phyloP scores from a whole-genome alignment of 306 rosid species.

The Sindora glabra region DNA sequence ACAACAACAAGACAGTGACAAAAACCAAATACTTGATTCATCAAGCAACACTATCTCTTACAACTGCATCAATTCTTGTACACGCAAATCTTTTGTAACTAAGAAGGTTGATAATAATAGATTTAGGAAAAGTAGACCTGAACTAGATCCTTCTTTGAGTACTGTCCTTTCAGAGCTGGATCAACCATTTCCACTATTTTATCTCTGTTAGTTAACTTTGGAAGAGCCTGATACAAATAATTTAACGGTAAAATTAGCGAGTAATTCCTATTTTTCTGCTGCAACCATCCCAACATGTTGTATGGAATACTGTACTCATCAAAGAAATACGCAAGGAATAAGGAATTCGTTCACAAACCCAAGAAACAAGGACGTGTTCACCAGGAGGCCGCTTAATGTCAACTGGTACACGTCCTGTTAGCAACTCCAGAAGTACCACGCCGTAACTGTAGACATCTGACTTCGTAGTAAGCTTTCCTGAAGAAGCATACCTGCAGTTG shows the following conservation, averaged over 20 bases:
- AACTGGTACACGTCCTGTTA: conserved; percentile 88
- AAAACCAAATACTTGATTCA: neutral
- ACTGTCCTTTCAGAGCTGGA: conserved; percentile 67
- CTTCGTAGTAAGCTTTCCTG: conserved; percentile 85
- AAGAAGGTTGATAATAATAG: too few relatives aligned
- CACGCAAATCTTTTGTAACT: too few relatives aligned
- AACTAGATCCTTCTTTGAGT: conserved; percentile 80
- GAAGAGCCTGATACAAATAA: conserved; percentile 68
- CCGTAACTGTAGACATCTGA: conserved; percentile 94
- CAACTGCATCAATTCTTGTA: too few relatives aligned
- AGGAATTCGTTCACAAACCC: too few relatives aligned
- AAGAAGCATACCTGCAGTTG: conserved; percentile 68
- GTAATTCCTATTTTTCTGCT: too few relatives aligned
- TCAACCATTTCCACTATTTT: conserved; percentile 84
- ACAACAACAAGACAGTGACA: neutral
- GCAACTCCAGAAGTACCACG: conserved; percentile 82
- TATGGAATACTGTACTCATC: too few relatives aligned
- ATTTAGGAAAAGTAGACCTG: conserved; percentile 75
- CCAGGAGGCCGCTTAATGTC: conserved; percentile 75
- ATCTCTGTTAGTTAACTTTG: conserved; percentile 80
- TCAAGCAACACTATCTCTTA: neutral
- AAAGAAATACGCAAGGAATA: too few relatives aligned
- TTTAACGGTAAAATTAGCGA: neutral
- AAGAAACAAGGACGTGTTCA: conserved; percentile 89
- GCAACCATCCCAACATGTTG: too few relatives aligned